phyloP scores from a whole-genome alignment of 768 basidiomycete species.

The Lentinula detonsa region DNA sequence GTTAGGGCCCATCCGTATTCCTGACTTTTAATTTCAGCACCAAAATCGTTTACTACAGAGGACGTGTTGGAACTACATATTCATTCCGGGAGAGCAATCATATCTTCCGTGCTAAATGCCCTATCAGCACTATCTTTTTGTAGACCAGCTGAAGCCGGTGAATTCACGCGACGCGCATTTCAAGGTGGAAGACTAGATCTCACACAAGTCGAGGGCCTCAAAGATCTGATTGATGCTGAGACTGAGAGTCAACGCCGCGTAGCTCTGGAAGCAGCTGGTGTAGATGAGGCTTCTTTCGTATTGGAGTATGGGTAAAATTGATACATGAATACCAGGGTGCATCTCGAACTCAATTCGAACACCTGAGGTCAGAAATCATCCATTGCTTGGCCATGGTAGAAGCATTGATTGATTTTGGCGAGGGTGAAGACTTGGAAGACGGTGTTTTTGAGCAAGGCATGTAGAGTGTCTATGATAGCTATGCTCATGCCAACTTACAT shows the following conservation, averaged over 20 bases:
- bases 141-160: constrained; percentile 79
- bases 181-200: constrained; percentile 76
- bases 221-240: constrained; percentile 84
- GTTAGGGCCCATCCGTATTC: not conserved
- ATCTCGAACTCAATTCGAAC: constrained; percentile 52
- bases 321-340: constrained; percentile 46
- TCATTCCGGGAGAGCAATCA: constrained; percentile 80
- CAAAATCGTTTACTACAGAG: constrained; percentile 79
- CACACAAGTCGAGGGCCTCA: constrained; percentile 84
- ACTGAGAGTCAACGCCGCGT: constrained; percentile 76
- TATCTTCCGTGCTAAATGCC: constrained; percentile 61
- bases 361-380: constrained; percentile 60
- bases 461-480: not conserved
- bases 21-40: constrained; percentile 34
- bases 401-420: constrained; percentile 90
- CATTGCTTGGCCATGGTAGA: constrained; percentile 74
- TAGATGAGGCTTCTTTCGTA: constrained; percentile 28
- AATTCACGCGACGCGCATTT: constrained; percentile 85
- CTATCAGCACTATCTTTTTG: constrained; percentile 56
- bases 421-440: constrained; percentile 87
- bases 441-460: constrained; percentile 68
- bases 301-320: not conserved
- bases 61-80: constrained; percentile 81
- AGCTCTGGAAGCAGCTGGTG: constrained; percentile 64
- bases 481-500: not conserved